phyloP scores from a whole-genome alignment of 495 filamentous ascomycete species.

The Podospora pseudocomata region DNA sequence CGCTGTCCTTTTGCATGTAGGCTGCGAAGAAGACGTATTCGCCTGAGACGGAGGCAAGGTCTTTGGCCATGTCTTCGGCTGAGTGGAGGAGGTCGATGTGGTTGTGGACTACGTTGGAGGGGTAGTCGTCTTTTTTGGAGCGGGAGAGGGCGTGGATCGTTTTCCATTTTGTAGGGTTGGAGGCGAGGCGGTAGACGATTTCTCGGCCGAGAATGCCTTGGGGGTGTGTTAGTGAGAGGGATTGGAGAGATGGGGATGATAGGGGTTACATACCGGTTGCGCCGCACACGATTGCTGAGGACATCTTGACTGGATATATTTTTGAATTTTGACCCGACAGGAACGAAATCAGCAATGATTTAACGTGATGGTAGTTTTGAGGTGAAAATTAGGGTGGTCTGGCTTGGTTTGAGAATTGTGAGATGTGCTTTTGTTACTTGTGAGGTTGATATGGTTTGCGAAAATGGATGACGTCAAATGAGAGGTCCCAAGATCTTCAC shows the following conservation, averaged over 20 bases:
- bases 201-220: conserved; percentile 48
- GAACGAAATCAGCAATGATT: no score
- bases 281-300: conserved; percentile 24
- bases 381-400: background rate
- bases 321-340: background rate
- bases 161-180: conserved; percentile 38
- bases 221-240: background rate
- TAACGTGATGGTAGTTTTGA: background rate
- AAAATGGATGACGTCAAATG: background rate
- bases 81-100: conserved; percentile 43
- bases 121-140: conserved; percentile 37
- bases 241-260: background rate
- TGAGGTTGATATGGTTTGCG: background rate
- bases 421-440: background rate
- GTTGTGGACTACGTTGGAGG: conserved; percentile 45
- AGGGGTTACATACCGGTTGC: conserved; percentile 20
- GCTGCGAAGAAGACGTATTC: conserved; percentile 51
- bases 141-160: conserved; percentile 46
- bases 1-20: conserved; percentile 44
- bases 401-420: no score
- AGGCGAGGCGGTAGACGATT: conserved; percentile 41
- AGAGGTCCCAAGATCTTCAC: background rate
- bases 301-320: conserved; percentile 8
- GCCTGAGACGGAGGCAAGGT: conserved; percentile 38
- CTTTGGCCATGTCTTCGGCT: conserved; percentile 42